A percentile compares a stretch with the other conserved stretches of the same genome.
Conservation (phyloP, 768 basidiomycete genomes). For the Mycena sanguinolenta region DNA sequence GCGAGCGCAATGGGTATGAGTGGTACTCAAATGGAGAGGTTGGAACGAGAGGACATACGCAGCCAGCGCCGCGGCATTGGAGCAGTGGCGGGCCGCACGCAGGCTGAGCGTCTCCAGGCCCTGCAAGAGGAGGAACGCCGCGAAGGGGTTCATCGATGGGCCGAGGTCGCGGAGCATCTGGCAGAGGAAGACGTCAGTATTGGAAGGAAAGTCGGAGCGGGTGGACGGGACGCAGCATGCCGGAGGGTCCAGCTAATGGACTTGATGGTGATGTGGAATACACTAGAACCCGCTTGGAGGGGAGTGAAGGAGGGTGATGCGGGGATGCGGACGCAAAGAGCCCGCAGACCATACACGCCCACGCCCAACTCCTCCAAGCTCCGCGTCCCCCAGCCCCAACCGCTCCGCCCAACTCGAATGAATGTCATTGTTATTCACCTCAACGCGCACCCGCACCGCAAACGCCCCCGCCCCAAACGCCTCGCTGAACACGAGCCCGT, state of each 20-base stretch:
- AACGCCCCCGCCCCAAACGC: constrained; percentile 62
- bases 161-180: constrained; percentile 68
- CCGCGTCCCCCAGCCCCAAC: too few species aligned
- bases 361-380: too few species aligned
- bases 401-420: background rate
- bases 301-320: too few species aligned
- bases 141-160: constrained; percentile 65
- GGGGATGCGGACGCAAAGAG: too few species aligned
- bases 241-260: too few species aligned
- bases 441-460: constrained; percentile 56
- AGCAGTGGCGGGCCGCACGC: constrained; percentile 63
- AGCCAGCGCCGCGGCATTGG: constrained; percentile 66
- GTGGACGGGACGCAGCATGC: too few species aligned
- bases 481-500: constrained; percentile 62
- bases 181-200: constrained; percentile 60
- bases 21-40: background rate
- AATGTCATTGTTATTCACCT: constrained; percentile 28
- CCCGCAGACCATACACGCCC: too few species aligned
- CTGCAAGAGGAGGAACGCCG: constrained; percentile 65
- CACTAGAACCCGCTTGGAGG: too few species aligned
- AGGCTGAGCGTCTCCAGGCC: constrained; percentile 71
- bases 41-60: constrained; percentile 34
- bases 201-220: constrained; percentile 58
- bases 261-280: too few species aligned
- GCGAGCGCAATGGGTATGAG: background rate